phyloP scores from a whole-genome alignment of 306 rosid genomes.

The Comarum palustre region DNA sequence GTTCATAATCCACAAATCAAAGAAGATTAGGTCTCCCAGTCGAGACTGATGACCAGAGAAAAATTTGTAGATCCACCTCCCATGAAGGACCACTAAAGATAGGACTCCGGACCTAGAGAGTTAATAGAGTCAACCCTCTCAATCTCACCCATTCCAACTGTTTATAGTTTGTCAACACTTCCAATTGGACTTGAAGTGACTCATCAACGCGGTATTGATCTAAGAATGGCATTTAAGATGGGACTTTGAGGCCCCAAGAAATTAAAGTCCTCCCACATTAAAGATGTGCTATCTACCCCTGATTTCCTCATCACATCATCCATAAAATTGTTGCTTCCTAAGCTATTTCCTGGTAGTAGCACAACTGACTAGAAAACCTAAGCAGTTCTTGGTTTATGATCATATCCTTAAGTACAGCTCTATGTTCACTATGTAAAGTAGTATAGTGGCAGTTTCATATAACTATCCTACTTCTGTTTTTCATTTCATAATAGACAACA shows the following conservation, averaged over 20 bases:
- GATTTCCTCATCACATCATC: not conserved
- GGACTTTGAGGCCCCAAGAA: not conserved
- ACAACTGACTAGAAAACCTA: not conserved
- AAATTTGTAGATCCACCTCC: not conserved
- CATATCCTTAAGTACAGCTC: not conserved
- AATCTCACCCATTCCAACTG: not conserved
- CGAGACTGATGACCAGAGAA: not conserved
- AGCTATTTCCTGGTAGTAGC: not conserved
- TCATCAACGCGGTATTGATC: not conserved
- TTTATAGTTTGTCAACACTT: slow-evolving; percentile 2
- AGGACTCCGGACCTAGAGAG: slow-evolving; percentile 3
- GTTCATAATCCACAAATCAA: not conserved
- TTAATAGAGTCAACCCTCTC: slow-evolving; percentile 5
- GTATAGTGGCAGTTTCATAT: not conserved
- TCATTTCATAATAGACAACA: not conserved
- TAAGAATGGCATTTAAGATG: not conserved
- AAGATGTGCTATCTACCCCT: not conserved
- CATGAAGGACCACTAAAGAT: slow-evolving; percentile 5
- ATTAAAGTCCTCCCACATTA: not conserved
- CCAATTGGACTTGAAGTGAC: not conserved
- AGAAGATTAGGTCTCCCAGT: not conserved
- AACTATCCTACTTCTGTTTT: not conserved
- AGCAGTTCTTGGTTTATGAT: not conserved
- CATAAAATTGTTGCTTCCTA: not conserved
- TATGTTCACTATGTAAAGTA: no score